Conservation (phyloP, 2,329 filamentous ascomycete genomes). For the Aspergillus sp. region DNA sequence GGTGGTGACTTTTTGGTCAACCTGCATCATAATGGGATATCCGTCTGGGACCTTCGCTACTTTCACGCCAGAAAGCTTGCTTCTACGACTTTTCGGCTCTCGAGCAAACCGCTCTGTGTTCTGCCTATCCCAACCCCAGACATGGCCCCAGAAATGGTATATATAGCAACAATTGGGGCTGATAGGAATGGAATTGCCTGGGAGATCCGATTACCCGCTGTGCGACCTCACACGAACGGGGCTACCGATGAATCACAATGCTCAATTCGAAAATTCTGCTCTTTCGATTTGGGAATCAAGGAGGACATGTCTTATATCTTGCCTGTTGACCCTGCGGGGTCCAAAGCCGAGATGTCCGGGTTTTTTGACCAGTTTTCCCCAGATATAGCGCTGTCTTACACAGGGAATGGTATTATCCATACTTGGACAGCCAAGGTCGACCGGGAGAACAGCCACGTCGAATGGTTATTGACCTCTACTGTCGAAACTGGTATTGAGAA, state of each 20-base stretch:
- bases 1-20: constrained; percentile 80
- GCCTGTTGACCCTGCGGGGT: constrained; percentile 82
- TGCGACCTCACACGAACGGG: constrained; percentile 22
- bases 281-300: constrained; percentile 62
- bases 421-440: constrained; percentile 84
- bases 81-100: constrained; percentile 56
- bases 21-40: constrained; percentile 66
- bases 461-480: constrained; percentile 79
- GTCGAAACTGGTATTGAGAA: constrained; percentile 74
- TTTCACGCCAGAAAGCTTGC: constrained; percentile 59
- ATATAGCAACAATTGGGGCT: constrained; percentile 80
- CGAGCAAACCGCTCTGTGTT: constrained; percentile 75
- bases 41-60: constrained; percentile 74
- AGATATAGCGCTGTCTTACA: constrained; percentile 84
- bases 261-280: constrained; percentile 64
- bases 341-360: constrained; percentile 66
- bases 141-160: constrained; percentile 54
- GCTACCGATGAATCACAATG: constrained; percentile 34
- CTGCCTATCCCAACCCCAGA: constrained; percentile 65
- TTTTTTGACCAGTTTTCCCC: constrained; percentile 83
- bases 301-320: constrained; percentile 61
- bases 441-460: constrained; percentile 56
- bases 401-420: constrained; percentile 67
- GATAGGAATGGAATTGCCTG: constrained; percentile 77
- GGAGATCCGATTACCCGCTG: constrained; percentile 65